Percentiles rank a stretch among this genome's conserved stretches.
phyloP scores from a whole-genome alignment of 2,329 filamentous ascomycete species.

The Pseudopithomyces maydicus region DNA sequence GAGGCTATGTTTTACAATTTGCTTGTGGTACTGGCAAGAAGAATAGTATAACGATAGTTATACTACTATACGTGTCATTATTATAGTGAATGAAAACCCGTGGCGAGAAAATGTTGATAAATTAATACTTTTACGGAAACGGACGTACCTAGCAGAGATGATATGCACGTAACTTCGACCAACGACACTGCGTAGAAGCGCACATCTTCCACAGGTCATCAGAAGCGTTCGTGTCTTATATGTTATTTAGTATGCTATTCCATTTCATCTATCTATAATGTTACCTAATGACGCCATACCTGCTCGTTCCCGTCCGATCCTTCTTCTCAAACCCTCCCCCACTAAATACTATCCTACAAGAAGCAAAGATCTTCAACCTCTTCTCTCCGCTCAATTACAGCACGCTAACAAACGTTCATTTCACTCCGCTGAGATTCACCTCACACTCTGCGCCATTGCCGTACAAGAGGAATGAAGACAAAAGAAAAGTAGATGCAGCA shows the following conservation, averaged over 20 bases:
- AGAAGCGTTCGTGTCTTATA: too few relatives aligned
- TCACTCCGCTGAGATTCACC: neutral
- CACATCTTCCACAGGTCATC: too few relatives aligned
- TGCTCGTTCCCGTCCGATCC: neutral
- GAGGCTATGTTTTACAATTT: too few relatives aligned
- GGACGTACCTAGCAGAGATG: too few relatives aligned
- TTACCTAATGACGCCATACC: neutral
- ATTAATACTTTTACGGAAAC: too few relatives aligned
- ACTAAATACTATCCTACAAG: neutral
- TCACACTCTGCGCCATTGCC: neutral
- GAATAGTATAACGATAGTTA: too few relatives aligned
- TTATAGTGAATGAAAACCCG: too few relatives aligned
- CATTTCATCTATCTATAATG: neutral
- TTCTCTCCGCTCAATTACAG: neutral
- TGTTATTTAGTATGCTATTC: neutral
- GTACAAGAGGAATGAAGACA: neutral
- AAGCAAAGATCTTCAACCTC: neutral
- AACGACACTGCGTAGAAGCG: too few relatives aligned
- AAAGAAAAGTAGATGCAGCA: constrained; percentile 6
- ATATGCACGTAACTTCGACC: too few relatives aligned
- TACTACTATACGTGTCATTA: too few relatives aligned
- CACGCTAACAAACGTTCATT: neutral
- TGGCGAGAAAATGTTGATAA: too few relatives aligned
- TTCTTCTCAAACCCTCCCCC: neutral
- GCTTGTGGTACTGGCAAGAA: too few relatives aligned